A percentile compares a stretch with the other conserved stretches of the same genome.
These are phyloP conservation scores for Tricholomella constricta DNA, from an alignment of 768 basidiomycete species.

Conservation along the genomic window DNA sequence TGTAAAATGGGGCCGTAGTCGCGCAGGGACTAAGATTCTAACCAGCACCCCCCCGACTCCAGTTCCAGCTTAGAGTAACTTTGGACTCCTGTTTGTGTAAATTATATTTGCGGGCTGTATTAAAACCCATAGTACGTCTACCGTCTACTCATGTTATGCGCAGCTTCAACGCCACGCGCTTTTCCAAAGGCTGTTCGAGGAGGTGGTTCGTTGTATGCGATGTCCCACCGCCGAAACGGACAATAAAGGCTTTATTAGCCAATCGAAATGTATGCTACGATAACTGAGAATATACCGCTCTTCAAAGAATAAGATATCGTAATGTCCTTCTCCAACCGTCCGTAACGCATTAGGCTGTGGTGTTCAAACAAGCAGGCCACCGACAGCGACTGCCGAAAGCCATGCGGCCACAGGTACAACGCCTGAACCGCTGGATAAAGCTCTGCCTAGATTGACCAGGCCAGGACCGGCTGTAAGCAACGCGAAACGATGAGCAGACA, in stretches of 20 bases:
- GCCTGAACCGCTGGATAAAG: slow-evolving; percentile 37
- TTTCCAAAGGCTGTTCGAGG: too few relatives aligned
- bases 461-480: slow-evolving; percentile 55
- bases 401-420: slow-evolving; percentile 38
- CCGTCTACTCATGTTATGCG: neutral
- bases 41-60: slow-evolving; percentile 19
- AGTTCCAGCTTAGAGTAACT: slow-evolving; percentile 15
- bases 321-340: neutral
- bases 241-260: too few relatives aligned
- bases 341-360: neutral
- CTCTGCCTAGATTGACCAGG: slow-evolving; percentile 61
- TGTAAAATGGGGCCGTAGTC: slow-evolving; percentile 90
- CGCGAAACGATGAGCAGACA: slow-evolving; percentile 7
- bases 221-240: too few relatives aligned
- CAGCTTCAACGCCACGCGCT: too few relatives aligned
- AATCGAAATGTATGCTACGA: too few relatives aligned
- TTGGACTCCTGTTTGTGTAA: neutral
- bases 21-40: slow-evolving; percentile 38
- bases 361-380: slow-evolving; percentile 38
- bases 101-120: slow-evolving; percentile 4
- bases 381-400: slow-evolving; percentile 41
- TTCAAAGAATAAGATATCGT: neutral
- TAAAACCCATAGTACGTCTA: neutral
- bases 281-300: neutral
- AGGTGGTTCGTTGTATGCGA: too few relatives aligned